A percentile compares a stretch with the other conserved stretches of the same genome.
Conservation (phyloP, 2,329 filamentous ascomycete species). For the Aureobasidium sp. region DNA sequence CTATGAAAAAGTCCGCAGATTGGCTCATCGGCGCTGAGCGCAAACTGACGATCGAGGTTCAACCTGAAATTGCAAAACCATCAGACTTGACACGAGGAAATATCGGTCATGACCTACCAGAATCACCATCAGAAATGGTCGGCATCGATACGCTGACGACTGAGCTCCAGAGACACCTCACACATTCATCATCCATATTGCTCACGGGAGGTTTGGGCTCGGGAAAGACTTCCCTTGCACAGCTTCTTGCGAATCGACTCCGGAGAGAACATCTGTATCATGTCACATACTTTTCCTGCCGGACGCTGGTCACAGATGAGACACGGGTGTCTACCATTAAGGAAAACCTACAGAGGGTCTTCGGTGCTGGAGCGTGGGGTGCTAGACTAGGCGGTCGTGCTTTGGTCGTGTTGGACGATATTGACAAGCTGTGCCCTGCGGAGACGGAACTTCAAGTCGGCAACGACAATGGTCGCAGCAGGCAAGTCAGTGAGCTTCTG, state of each 20-base stretch:
- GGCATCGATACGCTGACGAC: constrained; percentile 84
- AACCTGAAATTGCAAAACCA: constrained; percentile 75
- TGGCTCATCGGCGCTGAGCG: constrained; percentile 87
- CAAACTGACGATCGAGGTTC: constrained; percentile 78
- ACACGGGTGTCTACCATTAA: constrained; percentile 91
- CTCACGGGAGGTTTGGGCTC: constrained; percentile 90
- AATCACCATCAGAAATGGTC: constrained; percentile 70
- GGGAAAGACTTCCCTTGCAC: constrained; percentile 87
- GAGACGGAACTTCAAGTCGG: constrained; percentile 96
- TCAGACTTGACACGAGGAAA: constrained; percentile 58
- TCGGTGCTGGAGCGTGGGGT: constrained; percentile 93
- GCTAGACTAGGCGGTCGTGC: constrained; percentile 86
- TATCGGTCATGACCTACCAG: constrained; percentile 60
- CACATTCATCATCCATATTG: constrained; percentile 89
- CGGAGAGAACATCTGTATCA: constrained; percentile 80
- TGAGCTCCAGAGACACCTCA: constrained; percentile 78
- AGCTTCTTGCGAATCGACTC: constrained; percentile 78
- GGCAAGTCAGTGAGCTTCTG: constrained; percentile 91
- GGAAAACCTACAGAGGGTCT: constrained; percentile 84
- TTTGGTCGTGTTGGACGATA: constrained; percentile 89
- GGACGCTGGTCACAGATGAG: constrained; percentile 90
- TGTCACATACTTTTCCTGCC: constrained; percentile 86
- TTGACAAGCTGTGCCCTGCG: constrained; percentile 92
- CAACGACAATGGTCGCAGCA: constrained; percentile 92
- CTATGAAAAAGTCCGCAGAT: constrained; percentile 52